Conservation (phyloP, 2,329 filamentous ascomycete genomes). For the Pestalotiopsis fici region DNA sequence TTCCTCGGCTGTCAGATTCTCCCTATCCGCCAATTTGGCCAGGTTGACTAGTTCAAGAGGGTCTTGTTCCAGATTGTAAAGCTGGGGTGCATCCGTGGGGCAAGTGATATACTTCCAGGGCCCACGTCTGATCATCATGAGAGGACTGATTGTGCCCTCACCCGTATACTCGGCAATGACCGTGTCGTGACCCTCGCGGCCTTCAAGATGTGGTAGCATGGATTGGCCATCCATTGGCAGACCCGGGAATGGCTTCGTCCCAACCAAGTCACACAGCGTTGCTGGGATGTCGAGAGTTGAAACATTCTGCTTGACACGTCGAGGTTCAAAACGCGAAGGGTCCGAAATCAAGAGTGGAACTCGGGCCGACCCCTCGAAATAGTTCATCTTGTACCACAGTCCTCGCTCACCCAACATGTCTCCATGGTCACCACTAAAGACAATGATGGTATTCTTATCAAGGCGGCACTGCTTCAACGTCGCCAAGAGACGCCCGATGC, state of each 20-base stretch:
- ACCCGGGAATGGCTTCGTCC: slow-evolving; percentile 65
- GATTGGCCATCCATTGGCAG: slow-evolving; percentile 87
- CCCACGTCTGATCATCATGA: slow-evolving; percentile 92
- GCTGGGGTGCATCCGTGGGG: slow-evolving; percentile 78
- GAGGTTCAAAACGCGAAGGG: slow-evolving; percentile 73
- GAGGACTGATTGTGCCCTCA: slow-evolving; percentile 83
- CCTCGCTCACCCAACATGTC: slow-evolving; percentile 95
- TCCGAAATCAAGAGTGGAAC: slow-evolving; percentile 86
- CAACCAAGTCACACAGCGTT: slow-evolving; percentile 82
- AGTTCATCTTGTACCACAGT: slow-evolving; percentile 97
- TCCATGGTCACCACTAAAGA: slow-evolving; percentile 92
- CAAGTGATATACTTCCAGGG: slow-evolving; percentile 91
- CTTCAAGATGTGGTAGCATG: slow-evolving; percentile 75
- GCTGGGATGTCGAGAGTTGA: slow-evolving; percentile 90
- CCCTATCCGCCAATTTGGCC: slow-evolving; percentile 45
- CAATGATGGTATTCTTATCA: slow-evolving; percentile 82
- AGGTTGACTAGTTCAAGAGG: slow-evolving; percentile 79
- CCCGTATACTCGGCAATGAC: slow-evolving; percentile 96
- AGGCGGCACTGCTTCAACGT: slow-evolving; percentile 79
- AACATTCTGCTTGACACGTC: slow-evolving; percentile 79
- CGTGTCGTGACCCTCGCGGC: slow-evolving; percentile 71
- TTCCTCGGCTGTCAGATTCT: slow-evolving; percentile 40
- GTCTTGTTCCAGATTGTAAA: slow-evolving; percentile 78
- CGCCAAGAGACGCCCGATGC: slow-evolving; percentile 79
- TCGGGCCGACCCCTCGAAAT: slow-evolving; percentile 88